phyloP scores from a whole-genome alignment of 495 filamentous ascomycete species.

The Xylaria bambusicola region DNA sequence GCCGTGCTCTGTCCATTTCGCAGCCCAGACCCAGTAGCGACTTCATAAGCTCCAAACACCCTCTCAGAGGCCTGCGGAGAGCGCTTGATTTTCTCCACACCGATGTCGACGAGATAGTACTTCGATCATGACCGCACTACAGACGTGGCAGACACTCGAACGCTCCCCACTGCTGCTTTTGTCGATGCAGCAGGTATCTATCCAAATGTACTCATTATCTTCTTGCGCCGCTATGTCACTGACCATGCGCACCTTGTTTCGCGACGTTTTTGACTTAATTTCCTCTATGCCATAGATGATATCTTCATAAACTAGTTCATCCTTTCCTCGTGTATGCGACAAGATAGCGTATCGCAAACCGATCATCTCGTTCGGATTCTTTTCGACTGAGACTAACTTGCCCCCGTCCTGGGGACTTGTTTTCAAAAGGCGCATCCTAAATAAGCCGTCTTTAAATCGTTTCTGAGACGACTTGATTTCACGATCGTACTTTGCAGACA shows the following conservation, averaged over 20 bases:
- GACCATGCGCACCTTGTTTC: slow-evolving; percentile 37
- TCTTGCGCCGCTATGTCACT: slow-evolving; percentile 34
- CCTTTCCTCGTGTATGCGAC: slow-evolving; percentile 36
- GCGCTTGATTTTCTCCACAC: background rate
- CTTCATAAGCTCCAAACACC: background rate
- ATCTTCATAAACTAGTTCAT: slow-evolving; percentile 37
- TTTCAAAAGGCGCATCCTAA: slow-evolving; percentile 18
- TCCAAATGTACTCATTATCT: slow-evolving; percentile 41
- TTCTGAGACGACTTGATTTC: background rate
- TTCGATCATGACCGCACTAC: background rate
- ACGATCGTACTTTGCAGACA: slow-evolving; percentile 1
- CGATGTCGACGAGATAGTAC: slow-evolving; percentile 4
- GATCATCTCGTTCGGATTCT: slow-evolving; percentile 11
- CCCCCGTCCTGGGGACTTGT: background rate
- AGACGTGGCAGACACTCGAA: background rate
- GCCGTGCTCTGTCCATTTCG: no score
- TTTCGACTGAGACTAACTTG: background rate
- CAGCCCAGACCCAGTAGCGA: slow-evolving; percentile 3
- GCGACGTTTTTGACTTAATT: background rate
- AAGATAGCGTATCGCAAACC: slow-evolving; percentile 39
- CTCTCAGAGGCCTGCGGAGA: background rate
- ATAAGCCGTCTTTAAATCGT: slow-evolving; percentile 23
- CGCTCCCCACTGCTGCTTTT: slow-evolving; percentile 46
- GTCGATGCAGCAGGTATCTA: slow-evolving; percentile 52
- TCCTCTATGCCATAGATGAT: slow-evolving; percentile 18